These are phyloP conservation scores for Rhizopus arrhizus DNA, from an alignment of 371 early-diverging fungal species.

Conservation along the genomic window DNA sequence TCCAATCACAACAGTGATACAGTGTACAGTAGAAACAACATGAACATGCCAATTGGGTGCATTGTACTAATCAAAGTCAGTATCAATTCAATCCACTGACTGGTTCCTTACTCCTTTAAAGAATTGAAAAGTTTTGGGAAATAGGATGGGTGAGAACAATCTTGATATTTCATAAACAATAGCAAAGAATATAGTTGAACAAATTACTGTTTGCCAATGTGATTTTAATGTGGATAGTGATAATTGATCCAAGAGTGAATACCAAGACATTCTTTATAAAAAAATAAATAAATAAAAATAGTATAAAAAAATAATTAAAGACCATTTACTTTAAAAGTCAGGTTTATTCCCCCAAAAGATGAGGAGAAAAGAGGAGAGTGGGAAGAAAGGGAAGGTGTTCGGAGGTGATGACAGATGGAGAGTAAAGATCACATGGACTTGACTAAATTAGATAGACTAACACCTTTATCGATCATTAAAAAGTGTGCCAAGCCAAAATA, in stretches of 20 bases:
- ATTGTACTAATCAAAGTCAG: conserved; percentile 35
- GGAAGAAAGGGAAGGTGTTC: not conserved
- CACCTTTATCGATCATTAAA: too few species aligned
- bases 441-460: not conserved
- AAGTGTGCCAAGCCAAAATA: too few species aligned
- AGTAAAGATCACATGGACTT: not conserved
- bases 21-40: conserved; percentile 67
- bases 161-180: conserved; percentile 61
- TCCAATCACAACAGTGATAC: conserved; percentile 55
- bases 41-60: conserved; percentile 77
- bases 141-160: conserved; percentile 56
- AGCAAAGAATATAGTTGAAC: conserved; percentile 52
- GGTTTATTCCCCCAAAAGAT: conserved; percentile 8
- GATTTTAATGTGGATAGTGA: conserved; percentile 39
- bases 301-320: not conserved
- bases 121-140: conserved; percentile 64
- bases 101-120: conserved; percentile 51
- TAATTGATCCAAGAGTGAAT: conserved; percentile 31
- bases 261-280: conserved; percentile 12
- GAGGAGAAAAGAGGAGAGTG: not conserved
- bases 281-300: conserved; percentile 1
- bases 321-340: not conserved
- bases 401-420: not conserved
- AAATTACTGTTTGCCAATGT: conserved; percentile 46
- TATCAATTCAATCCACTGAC: not conserved